Base-by-base conservation (phyloP, 2,329 filamentous ascomycete genomes). In the Neofusicoccum sp. region DNA sequence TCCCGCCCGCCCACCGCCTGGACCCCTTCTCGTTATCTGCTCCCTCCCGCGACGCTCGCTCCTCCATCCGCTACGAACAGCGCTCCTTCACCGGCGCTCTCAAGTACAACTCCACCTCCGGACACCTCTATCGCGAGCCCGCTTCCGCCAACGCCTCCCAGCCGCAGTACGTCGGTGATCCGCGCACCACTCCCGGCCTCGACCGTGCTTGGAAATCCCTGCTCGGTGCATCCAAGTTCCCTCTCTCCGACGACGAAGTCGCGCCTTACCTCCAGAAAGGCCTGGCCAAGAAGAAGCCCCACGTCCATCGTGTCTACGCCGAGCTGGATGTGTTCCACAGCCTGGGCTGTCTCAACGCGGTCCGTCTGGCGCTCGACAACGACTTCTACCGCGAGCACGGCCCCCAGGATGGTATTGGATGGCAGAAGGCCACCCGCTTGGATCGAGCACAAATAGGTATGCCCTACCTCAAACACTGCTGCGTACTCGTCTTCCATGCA, bases 311-410 rank as follows among this genome's bases (percentile, higher is more conserved):
- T 7, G n/a, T 49, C 33, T 61, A 57, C 26, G 59, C 41, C 33
- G 59, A 61, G 30, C 59, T 61, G 14, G 43, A 33, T 43, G 59
- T 61, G 20, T 57, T 56, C 49, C 59, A 61, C 41, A 61, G 30
- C 49, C 49, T 61, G 12, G 14, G 28, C 33, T 61, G 59, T 34
- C 51, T 61, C 34, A 61, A 61, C 36, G 20, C 41, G 24, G 26
- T 61, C 26, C 48, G 59, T 3, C 43, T 57, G 31, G 38, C 51
- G 6, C 51, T 61, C 16, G 51, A 61, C 51, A 30, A 41, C 26
- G 51, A 61, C 30, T 57, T 56, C 41, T 61, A 61, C 34, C 12
- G 31, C 6, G 40, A 48, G 33, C 49, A 61, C 43, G 59, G 49
- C 49, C 24, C 45, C 16, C 59, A 56, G 36, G 59, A 61, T 12